Evolutionary conservation across 2,329 filamentous ascomycete species (phyloP), one percentile per base, ranked within the genome.

Genomic region (Trichoderma sp.): DNA sequence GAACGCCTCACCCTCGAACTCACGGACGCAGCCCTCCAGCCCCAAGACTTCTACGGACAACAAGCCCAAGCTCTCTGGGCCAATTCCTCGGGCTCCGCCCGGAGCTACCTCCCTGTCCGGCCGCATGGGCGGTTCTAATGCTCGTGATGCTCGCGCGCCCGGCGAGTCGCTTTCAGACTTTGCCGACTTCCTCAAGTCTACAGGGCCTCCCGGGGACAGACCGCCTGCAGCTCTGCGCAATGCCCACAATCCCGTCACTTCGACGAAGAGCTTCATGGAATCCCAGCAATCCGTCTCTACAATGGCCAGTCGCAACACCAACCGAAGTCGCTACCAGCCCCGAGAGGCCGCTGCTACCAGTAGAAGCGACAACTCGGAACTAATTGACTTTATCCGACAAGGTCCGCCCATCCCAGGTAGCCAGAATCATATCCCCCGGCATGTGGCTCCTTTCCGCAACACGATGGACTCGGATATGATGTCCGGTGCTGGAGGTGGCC

Each of bases 381-480:
- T 99, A 65, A 97, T 97, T 69, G 93, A 98, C 74, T 98, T 99
- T 75, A 96, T 99, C 69, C 89, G 93, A 52, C 89, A 92, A 74
- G 94, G 93, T 0, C 93, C 93, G 3, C 89, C 91, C 0, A 83
- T 80, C 51, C 78, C 81, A 41, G 82, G 81, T 50, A 85, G 85
- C 68, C 90, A 88, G 66, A 90, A 88, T 66, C 88, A 91, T 26
- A 95, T 96, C 67, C 90, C 92, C 48, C 88, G 91, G 19, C 86
- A 85, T n/a, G 88, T 95, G 14, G 92, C 93, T 10, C 92, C 93
- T 1, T 96, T 96, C 80, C 85, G 92, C 62, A 88, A 85, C 43
- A 94, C 92, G 0, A 90, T 93, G 83, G 93, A 96, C 74, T 93
- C 91, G 12, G 92, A 96, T 70, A 90, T 95, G 68, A 83, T 91